Percentiles rank a stretch among this genome's conserved stretches.
Conservation (phyloP, 176 grass and related monocot species). For the Triticum urartu region DNA sequence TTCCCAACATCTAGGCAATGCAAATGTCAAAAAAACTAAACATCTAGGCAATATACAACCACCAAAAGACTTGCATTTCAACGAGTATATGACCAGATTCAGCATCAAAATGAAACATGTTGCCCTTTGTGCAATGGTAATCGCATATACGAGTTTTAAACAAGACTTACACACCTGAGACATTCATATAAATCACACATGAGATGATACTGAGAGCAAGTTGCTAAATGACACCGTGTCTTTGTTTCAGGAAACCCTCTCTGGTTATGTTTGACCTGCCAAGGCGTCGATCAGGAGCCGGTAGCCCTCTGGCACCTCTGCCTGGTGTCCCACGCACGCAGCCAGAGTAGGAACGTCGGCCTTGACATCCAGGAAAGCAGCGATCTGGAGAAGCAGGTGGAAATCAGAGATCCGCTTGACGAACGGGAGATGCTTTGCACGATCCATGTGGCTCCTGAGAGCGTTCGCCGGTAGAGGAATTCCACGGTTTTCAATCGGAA, state of each 20-base stretch:
- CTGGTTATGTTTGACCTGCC: slow-evolving; percentile 47
- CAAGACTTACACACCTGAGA: no score
- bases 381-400: slow-evolving; percentile 71
- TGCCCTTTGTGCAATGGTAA: no score
- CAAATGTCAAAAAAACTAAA: no score
- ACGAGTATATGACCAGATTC: no score
- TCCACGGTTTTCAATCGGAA: slow-evolving; percentile 78
- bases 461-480: slow-evolving; percentile 29
- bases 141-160: no score
- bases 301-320: slow-evolving; percentile 73
- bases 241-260: not conserved
- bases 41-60: no score
- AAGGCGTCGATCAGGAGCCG: slow-evolving; percentile 82
- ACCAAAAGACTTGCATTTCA: no score
- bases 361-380: slow-evolving; percentile 62
- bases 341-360: slow-evolving; percentile 67
- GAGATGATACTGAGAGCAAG: slow-evolving; percentile 12
- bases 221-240: not conserved
- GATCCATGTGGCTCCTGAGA: slow-evolving; percentile 64
- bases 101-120: no score
- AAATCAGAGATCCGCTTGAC: slow-evolving; percentile 90
- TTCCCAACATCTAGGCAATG: no score
- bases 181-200: slow-evolving; percentile 26
- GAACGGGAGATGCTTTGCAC: slow-evolving; percentile 63
- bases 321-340: slow-evolving; percentile 57